A percentile compares a stretch with the other conserved stretches of the same genome.
These are phyloP conservation scores for Tylopilus vinaceipallidus DNA, from an alignment of 768 basidiomycete species.

Conservation along the genomic window DNA sequence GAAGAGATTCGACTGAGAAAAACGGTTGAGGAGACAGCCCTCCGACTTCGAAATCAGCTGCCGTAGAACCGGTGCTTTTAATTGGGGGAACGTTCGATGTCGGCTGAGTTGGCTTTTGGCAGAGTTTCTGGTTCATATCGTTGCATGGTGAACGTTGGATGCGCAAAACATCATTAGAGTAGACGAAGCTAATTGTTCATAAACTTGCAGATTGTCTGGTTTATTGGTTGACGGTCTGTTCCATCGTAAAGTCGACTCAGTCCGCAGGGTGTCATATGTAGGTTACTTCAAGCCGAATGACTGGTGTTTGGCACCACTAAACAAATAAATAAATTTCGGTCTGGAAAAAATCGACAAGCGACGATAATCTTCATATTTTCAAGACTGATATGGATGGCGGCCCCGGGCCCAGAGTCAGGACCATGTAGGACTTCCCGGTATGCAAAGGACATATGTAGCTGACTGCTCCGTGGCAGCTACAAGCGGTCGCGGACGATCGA, in stretches of 20 bases:
- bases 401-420: slow-evolving; percentile 50
- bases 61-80: background rate
- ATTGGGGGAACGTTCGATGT: background rate
- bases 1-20: slow-evolving; percentile 48
- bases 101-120: background rate
- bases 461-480: slow-evolving; percentile 47
- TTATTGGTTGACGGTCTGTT: background rate
- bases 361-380: too few relatives aligned
- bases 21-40: slow-evolving; percentile 50
- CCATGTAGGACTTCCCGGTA: slow-evolving; percentile 9
- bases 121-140: background rate
- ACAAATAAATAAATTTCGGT: slow-evolving; percentile 10
- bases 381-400: slow-evolving; percentile 16
- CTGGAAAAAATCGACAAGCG: slow-evolving; percentile 1
- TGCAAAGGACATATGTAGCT: slow-evolving; percentile 1
- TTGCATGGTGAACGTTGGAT: too few relatives aligned
- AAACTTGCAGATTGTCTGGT: background rate
- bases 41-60: slow-evolving; percentile 32
- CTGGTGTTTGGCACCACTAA: too few relatives aligned
- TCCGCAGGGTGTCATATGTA: too few relatives aligned
- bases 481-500: slow-evolving; percentile 70
- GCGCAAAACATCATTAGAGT: slow-evolving; percentile 4
- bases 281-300: too few relatives aligned
- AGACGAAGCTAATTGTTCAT: slow-evolving; percentile 1
- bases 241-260: too few relatives aligned